Percentiles rank a stretch among this genome's conserved stretches.
These are phyloP conservation scores for Gossypium australe DNA, from an alignment of 345 rosid genomes.

Conservation along the genomic window DNA sequence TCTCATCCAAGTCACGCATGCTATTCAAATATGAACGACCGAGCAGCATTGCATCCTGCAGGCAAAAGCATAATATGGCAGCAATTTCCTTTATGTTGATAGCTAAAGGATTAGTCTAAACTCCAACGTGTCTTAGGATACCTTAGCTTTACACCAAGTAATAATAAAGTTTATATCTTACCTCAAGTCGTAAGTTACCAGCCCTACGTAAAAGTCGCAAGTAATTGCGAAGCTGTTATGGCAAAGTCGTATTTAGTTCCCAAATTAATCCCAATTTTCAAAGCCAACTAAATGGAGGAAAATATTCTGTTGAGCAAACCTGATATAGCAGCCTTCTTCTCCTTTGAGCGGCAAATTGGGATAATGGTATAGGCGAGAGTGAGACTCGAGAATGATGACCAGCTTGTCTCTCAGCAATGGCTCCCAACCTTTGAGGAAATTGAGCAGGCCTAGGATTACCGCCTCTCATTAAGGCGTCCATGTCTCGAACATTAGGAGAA, in stretches of 20 bases:
- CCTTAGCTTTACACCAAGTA: neutral
- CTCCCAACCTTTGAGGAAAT: slow-evolving; percentile 1
- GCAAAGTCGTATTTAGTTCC: neutral
- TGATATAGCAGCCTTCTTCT: slow-evolving; percentile 13
- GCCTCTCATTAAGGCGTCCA: slow-evolving; percentile 2
- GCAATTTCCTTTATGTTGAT: neutral
- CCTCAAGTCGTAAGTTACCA: slow-evolving; percentile 18
- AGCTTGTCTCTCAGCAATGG: slow-evolving; percentile 1
- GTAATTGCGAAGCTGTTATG: slow-evolving; percentile 22
- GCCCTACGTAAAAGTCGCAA: slow-evolving; percentile 15
- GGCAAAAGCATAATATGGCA: neutral
- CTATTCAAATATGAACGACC: slow-evolving; percentile 6
- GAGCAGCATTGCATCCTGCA: slow-evolving; percentile 19
- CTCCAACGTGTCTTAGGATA: too few relatives aligned
- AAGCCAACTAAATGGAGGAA: neutral
- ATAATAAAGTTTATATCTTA: neutral
- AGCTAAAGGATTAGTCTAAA: too few relatives aligned
- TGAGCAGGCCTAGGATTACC: slow-evolving; percentile 8
- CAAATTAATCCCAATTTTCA: neutral
- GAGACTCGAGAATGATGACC: neutral
- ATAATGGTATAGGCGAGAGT: neutral
- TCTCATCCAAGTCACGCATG: neutral
- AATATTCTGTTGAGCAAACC: slow-evolving; percentile 10
- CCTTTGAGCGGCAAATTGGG: slow-evolving; percentile 6
- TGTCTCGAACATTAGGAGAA: neutral